A percentile compares a stretch with the other conserved stretches of the same genome.
Evolutionary conservation across 2,329 filamentous ascomycete species (phyloP).

Genomic region (Cladosporium sp.): DNA sequence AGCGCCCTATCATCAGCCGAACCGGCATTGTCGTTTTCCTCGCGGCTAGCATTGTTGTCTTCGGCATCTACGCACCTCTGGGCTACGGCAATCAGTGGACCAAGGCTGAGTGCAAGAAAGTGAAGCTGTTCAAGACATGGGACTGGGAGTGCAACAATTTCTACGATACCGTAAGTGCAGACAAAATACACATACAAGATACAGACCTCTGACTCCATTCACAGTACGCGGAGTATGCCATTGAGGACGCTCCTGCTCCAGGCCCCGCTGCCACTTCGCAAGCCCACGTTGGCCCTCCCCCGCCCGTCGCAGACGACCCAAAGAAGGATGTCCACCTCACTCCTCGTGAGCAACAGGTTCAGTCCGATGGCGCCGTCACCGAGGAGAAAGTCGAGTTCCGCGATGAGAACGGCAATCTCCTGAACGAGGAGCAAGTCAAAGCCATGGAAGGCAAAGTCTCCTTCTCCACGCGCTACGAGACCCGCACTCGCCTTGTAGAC

Average conservation of each 20-base stretch:
- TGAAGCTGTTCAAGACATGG: conserved; percentile 86
- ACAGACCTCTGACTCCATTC: not conserved
- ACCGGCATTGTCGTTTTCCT: conserved; percentile 70
- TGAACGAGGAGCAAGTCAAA: conserved; percentile 78
- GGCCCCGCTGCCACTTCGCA: conserved; percentile 24
- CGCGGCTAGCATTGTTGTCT: conserved; percentile 66
- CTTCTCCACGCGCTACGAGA: conserved; percentile 94
- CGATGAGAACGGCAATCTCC: conserved; percentile 85
- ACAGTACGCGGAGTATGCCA: conserved; percentile 32
- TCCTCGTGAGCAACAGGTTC: conserved; percentile 13
- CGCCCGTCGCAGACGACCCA: conserved; percentile 34
- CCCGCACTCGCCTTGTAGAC: conserved; percentile 80
- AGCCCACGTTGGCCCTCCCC: conserved; percentile 27
- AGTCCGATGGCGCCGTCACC: conserved; percentile 33
- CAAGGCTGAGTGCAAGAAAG: conserved; percentile 73
- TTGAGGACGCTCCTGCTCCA: conserved; percentile 19
- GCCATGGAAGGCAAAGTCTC: conserved; percentile 86
- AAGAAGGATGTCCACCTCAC: conserved; percentile 34
- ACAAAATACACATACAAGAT: not conserved
- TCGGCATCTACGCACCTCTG: conserved; percentile 80
- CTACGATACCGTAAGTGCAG: conserved; percentile 66
- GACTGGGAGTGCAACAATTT: conserved; percentile 99
- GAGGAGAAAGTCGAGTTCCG: conserved; percentile 91
- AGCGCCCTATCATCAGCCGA: conserved; percentile 69
- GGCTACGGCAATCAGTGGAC: conserved; percentile 95